Base-by-base conservation (phyloP, 2,329 filamentous ascomycete genomes). In the Tolypocladium sp. region DNA sequence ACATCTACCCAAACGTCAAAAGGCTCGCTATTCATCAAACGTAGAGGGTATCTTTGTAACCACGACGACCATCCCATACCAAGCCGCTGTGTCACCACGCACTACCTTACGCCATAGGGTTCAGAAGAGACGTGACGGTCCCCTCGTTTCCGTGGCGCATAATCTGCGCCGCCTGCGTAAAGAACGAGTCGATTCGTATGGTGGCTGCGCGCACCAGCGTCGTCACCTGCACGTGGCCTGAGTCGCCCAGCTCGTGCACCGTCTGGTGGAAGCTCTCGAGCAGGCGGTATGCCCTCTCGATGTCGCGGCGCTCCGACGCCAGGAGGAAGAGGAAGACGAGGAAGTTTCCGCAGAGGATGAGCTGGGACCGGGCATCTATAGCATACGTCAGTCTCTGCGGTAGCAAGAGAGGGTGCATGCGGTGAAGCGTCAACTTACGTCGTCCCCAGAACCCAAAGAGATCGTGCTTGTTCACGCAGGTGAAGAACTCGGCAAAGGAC, bases 121-220 rank as follows among this genome's bases (percentile, higher is more conserved):
- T 81, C 35, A 83, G 74, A 8, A 85, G 73, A 3, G 80, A 78
- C 2, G 80, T 76, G 55, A 86, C 81, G 60, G 67, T 74, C 61
- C 63, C 68, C 46, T 75, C 72, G 52, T 73, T 71, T 4, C 65
- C 65, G 22, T 66, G 63, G 3, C 67, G 62, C 37, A 70, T 63
- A 41, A 69, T 65, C 17, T 66, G 62, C 10, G 65, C 65, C 13
- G 74, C 73, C 55, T 76, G 74, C 6, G 68, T 67, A 27, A 76
- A 76, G 57, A 76, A 76, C 0, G 74, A 75, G 52, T 76, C 72
- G 40, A 75, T 70, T 5, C 74, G 68, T 7, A 76, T 59, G 27
- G 70, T 70, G 2, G 71, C 72, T 5, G 74, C 73, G 1, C 74
- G 67, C 7, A 76, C 61, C 9, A 76, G 60, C 3, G 70, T 63